Evolutionary conservation across 495 filamentous ascomycete genomes (phyloP).

Genomic region (Bacidia gigantensis): DNA sequence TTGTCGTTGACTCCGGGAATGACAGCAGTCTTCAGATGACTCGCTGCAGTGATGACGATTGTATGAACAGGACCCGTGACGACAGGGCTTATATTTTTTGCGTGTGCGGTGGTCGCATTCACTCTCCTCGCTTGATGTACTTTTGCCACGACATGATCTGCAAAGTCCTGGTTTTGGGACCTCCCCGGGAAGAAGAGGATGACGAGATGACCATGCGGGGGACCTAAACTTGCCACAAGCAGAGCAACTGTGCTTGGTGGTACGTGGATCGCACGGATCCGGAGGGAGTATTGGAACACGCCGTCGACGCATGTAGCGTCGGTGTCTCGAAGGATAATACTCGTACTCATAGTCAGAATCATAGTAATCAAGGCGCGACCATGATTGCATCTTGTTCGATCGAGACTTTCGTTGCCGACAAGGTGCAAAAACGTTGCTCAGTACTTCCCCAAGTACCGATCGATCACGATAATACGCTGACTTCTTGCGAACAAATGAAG

Average conservation of each 20-base stretch:
- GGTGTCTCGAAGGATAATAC: not conserved
- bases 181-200: conserved; percentile 12
- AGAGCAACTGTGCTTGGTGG: conserved; percentile 8
- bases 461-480: not conserved
- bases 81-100: not conserved
- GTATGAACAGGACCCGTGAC: not conserved
- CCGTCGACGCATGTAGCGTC: not conserved
- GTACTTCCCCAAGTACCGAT: not conserved
- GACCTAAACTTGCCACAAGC: conserved; percentile 19
- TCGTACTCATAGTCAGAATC: conserved; percentile 1
- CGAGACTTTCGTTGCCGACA: not conserved
- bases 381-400: conserved; percentile 4
- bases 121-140: conserved; percentile 17
- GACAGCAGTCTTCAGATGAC: conserved; percentile 7
- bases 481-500: conserved; percentile 12
- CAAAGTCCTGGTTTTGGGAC: conserved; percentile 12
- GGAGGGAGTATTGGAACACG: not conserved
- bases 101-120: not conserved
- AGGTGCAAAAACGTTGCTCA: not conserved
- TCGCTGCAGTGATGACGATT: conserved; percentile 5
- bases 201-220: conserved; percentile 11
- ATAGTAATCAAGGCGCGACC: not conserved
- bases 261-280: not conserved
- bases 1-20: conserved; percentile 1
- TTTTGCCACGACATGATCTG: conserved; percentile 12